Evolutionary conservation across 208 protist genomes (phyloP), one percentile per base, ranked within the genome.

Genomic region (Balamuthia mandrillaris): DNA sequence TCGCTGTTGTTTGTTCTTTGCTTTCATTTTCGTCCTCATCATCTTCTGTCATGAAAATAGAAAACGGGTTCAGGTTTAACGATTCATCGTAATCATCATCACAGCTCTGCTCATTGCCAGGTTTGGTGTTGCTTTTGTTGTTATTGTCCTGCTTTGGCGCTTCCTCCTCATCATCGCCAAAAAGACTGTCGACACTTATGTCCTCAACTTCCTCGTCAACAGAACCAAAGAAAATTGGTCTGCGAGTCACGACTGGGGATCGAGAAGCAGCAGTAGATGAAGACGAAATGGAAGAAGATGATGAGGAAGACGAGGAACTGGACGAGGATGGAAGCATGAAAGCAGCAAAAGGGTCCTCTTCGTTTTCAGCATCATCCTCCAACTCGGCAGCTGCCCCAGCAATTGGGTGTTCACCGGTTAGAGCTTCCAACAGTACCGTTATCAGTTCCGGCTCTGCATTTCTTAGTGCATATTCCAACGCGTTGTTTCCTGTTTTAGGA

Each of bases 361-460:
- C 63, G 27, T 39, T 33, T 7, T 54, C 24, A 44, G 52, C 31
- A 9, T 75, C 52, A 27, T 44, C 41, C 21, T 75, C 65, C 41
- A 75, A 37, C n/a, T 75, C 12, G 39, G 7, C 39, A 44, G 65
- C 35, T 54, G 39, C 39, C 41, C 65, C 9, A 75, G 65, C 39
- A 44, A 18, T 9, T 21, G 41, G 35, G 65, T 75, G 14, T 75
- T 51, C 39, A 44, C 65, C 27, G 41, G 21, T 75, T 4, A 44
- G 41, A 21, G 65, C 65, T 33, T 75, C 65, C 41, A 75, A 54
- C 65, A 75, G 65, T 31, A 75, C 65, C 42, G 65, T 54, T 35
- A 75, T 75, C n/a, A 75, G 41, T 31, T 75, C 65, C 39, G 65
- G 39, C 27, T 75, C 52, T 12, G 45, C 65, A 31, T 75, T 75